Evolutionary conservation across 805 yeast species (phyloP), one percentile per base, ranked within the genome.

Genomic region (Sugiyamaella marilandica): DNA sequence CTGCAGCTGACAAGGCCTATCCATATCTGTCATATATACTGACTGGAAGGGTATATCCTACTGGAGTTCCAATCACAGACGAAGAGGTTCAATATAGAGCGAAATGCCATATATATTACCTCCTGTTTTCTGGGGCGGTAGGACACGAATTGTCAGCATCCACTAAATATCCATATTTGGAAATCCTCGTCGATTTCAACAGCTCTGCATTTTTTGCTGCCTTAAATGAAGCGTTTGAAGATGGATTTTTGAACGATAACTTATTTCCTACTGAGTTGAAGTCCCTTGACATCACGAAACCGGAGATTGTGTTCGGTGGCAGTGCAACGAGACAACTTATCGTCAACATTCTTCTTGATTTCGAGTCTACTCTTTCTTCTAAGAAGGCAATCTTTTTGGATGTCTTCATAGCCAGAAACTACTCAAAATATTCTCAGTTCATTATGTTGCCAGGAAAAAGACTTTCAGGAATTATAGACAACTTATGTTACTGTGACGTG

Each of bases 371-470:
- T 13, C 9, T 32, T n/a, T 18, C 16, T 21, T 14, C 47, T 2
- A 32, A 32, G 13, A 18, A 45, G 21, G 13, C 37, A 10, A 62
- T 68, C 2, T 50, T 45, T 36, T 56, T 67, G 39, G 76, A 87
- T 1, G 78, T 88, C 2, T 94, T 92, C 62, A 67, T 92, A 33
- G 87, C 92, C 0, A 69, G 92, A 53, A 91, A 87, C 63, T 81
- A 84, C 56, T 85, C 97, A 1, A 94, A 92, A 64, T 92, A 86
- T 65, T 74, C 80, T 10, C 99, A 92, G 67, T 91, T 87, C 56
- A 75, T 92, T 10, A 74, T 88, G 43, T 66, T 94, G 1, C 78
- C 90, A 0, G 94, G 84, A 51, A 72, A 80, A 1, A 69, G 74
- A 1, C 64, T 86, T 41, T 76, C 77, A 5, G 64, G 67, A 2